Evolutionary conservation across 805 yeast genomes (phyloP), one percentile per base, ranked within the genome.

Genomic region (Diddensiella caesifluorescens): DNA sequence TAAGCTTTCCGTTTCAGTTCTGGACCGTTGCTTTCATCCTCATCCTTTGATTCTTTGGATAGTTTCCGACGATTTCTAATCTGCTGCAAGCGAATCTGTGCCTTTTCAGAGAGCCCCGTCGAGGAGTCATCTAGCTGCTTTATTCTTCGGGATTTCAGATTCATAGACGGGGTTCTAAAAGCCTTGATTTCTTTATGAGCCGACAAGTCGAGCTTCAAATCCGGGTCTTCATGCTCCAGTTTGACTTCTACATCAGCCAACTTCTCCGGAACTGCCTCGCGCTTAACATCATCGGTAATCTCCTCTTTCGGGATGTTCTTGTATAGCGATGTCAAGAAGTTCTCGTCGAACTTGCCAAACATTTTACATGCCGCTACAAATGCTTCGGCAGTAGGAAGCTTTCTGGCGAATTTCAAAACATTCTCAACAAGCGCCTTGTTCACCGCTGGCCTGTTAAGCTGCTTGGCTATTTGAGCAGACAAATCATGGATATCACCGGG

Each of bases 281-380:
- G 18, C n/a, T 35, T 31, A 7, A 9, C 27, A n/a, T n/a, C n/a
- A n/a, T n/a, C n/a, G 12, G 38, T 21, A 5, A 26, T 39, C 7
- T 38, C 46, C 10, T 32, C 38, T n/a, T 32, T 25, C 25, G 13
- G 10, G 20, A 22, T 23, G 13, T 32, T 19, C n/a, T 31, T 23
- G 39, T 56, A 56, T 16, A 55, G 29, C 15, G 33, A 30, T 20
- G 16, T 15, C 10, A 57, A 31, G 33, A 52, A 54, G 3, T 41
- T 41, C 6, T 15, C 36, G 21, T 55, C 54, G 29, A 56, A 58
- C 22, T 42, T 38, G 9, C 60, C 62, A 46, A 58, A 55, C 4
- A 48, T 49, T 36, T 19, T 22, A 39, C 60, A 54, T 2, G 56
- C 51, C 0, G 28, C 32, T 4, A 44, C 38, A 41, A 59, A 59